Evolutionary conservation across 2,329 filamentous ascomycete genomes (phyloP).

Genomic region (Colletotrichum destructivum): DNA sequence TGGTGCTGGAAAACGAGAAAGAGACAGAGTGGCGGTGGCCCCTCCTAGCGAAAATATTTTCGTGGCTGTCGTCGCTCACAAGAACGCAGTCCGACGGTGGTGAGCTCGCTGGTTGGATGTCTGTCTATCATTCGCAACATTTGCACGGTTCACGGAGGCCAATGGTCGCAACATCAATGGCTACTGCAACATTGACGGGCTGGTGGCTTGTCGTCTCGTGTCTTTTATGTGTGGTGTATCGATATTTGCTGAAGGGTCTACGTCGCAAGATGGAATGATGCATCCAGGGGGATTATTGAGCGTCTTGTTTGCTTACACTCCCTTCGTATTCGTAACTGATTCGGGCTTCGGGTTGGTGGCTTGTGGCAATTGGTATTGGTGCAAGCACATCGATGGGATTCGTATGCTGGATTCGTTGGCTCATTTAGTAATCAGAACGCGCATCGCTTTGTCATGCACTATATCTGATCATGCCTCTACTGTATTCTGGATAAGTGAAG

Average conservation of each 20-base stretch:
- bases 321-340: background rate
- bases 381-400: background rate
- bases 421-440: background rate
- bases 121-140: too few species aligned
- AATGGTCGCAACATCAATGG: background rate
- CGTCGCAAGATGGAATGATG: conserved; percentile 7
- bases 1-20: too few species aligned
- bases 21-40: too few species aligned
- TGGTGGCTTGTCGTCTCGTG: conserved; percentile 19
- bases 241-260: conserved; percentile 7
- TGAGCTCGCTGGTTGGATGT: too few species aligned
- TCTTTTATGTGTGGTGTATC: conserved; percentile 7
- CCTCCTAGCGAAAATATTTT: background rate
- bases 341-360: background rate
- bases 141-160: background rate
- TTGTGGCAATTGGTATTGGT: background rate
- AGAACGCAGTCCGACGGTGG: too few species aligned
- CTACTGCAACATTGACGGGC: conserved; percentile 5
- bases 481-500: too few species aligned
- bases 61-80: background rate
- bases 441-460: background rate
- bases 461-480: too few species aligned
- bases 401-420: background rate
- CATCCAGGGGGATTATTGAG: background rate
- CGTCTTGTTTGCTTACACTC: background rate